Evolutionary conservation across 179 eudicot genomes (phyloP).

Genomic region (Carnegiea gigantea): DNA sequence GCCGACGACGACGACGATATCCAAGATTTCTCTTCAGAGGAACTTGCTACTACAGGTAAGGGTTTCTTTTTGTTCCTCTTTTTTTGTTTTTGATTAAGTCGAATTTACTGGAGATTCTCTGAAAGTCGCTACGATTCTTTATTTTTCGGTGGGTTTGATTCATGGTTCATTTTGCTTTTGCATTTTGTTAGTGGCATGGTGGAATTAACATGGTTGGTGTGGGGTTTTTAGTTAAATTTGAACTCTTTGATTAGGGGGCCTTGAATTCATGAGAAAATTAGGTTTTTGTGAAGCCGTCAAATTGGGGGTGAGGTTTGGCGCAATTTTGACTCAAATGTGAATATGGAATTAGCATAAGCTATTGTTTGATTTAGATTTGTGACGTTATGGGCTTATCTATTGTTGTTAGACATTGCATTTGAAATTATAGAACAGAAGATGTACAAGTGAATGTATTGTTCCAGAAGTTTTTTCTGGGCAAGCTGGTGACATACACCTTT

Average conservation of each 20-base stretch:
- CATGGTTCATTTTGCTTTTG: background rate
- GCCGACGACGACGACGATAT: constrained; percentile 53
- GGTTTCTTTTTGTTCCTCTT: background rate
- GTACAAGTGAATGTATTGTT: background rate
- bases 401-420: background rate
- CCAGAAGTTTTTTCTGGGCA: background rate
- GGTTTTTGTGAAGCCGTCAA: background rate
- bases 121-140: background rate
- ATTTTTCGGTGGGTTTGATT: background rate
- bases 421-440: background rate
- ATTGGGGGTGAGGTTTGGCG: too few species aligned
- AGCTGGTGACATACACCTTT: background rate
- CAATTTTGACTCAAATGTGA: background rate
- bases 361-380: background rate
- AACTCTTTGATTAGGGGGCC: background rate
- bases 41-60: constrained; percentile 42
- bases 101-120: background rate
- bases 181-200: background rate
- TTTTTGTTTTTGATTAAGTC: background rate
- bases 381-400: background rate
- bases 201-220: background rate
- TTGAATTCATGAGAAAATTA: background rate
- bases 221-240: constrained; percentile 1
- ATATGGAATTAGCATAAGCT: background rate
- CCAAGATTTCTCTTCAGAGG: constrained; percentile 77